phyloP scores from a whole-genome alignment of 179 eudicot genomes.

The Silene coronaria region DNA sequence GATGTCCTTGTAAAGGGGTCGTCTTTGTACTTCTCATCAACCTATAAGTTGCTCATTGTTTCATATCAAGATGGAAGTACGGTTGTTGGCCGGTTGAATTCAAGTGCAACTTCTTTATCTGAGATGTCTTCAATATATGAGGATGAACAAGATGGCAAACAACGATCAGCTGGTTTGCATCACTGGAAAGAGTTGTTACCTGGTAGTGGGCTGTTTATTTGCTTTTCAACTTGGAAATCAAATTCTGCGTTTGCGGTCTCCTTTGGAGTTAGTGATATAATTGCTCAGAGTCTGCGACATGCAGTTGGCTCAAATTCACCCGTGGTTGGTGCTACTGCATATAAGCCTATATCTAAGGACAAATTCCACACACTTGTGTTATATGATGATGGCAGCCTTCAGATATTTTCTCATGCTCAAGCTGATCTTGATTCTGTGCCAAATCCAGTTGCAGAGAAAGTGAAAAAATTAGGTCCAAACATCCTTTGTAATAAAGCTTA shows the following conservation, averaged over 20 bases:
- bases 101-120: constrained; percentile 54
- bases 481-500: constrained; percentile 83
- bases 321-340: constrained; percentile 87
- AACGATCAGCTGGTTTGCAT: constrained; percentile 79
- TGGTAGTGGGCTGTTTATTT: constrained; percentile 80
- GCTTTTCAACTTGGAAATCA: constrained; percentile 75
- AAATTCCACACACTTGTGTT: constrained; percentile 85
- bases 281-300: constrained; percentile 78
- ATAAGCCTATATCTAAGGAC: constrained; percentile 90
- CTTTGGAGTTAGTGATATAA: constrained; percentile 62
- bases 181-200: constrained; percentile 82
- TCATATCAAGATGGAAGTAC: constrained; percentile 95
- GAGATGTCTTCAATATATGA: constrained; percentile 65
- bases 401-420: constrained; percentile 79
- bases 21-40: constrained; percentile 76
- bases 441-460: constrained; percentile 60
- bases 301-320: constrained; percentile 84
- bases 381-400: constrained; percentile 99
- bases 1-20: constrained; percentile 58
- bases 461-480: constrained; percentile 76
- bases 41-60: constrained; percentile 66
- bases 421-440: constrained; percentile 62
- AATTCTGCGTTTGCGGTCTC: constrained; percentile 77
- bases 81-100: constrained; percentile 66
- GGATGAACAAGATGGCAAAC: constrained; percentile 76